phyloP scores from a whole-genome alignment of 2,329 filamentous ascomycete species.

The Cytospora mali region DNA sequence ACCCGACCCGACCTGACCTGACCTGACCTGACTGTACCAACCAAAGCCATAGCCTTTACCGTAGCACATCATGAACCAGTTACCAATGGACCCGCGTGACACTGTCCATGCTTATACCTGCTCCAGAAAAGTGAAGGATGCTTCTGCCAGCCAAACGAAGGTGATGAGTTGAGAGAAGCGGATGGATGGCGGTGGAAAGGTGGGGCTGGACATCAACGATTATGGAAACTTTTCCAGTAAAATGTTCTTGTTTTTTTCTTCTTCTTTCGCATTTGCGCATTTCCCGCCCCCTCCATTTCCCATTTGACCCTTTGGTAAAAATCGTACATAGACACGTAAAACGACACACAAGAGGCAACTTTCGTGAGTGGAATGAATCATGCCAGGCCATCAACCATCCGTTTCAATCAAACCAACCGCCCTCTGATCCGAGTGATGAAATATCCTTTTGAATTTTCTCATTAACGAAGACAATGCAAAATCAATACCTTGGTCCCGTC shows the following conservation, averaged over 20 bases:
- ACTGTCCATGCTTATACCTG: neutral
- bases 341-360: conserved; percentile 20
- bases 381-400: conserved; percentile 9
- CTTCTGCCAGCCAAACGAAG: neutral
- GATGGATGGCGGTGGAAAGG: neutral
- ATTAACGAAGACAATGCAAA: conserved; percentile 14
- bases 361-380: conserved; percentile 18
- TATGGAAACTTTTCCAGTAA: neutral
- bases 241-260: neutral
- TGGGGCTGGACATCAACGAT: neutral
- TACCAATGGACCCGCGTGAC: neutral
- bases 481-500: neutral
- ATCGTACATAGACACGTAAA: conserved; percentile 24
- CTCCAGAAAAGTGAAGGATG: neutral
- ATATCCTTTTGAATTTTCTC: conserved; percentile 13
- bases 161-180: neutral
- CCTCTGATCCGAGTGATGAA: conserved; percentile 6
- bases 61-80: neutral
- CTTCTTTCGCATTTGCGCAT: conserved; percentile 18
- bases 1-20: neutral
- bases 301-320: conserved; percentile 20
- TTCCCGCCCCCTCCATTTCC: conserved; percentile 20
- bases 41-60: neutral
- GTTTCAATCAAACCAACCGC: conserved; percentile 11
- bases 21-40: neutral